Base-by-base conservation (phyloP, 495 filamentous ascomycete genomes). In the Aspergillus haitiensis region DNA sequence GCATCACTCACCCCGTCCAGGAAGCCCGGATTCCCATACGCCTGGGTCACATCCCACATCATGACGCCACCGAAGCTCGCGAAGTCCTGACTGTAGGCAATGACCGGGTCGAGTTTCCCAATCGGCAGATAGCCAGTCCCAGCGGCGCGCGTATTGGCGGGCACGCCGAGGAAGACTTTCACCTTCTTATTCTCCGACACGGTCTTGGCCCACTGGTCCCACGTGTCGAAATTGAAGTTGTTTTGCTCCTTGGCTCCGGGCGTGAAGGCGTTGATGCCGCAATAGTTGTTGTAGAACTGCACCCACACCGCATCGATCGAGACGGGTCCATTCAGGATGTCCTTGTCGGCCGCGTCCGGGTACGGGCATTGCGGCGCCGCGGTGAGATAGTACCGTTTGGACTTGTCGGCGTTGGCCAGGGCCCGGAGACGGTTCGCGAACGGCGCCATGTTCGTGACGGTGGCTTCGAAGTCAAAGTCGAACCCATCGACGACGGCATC, bases 211-310 rank as follows among this genome's bases (percentile, higher is more conserved):
- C 88, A 92, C 62, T 76, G 75, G 60, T 91, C 87, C 89, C 89
- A 91, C 54, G 78, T 79, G 12, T 72, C 77, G 68, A 89, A 86
- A 72, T 90, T 89, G 75, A 86, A 90, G 61, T 83, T 82, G 56
- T 70, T 80, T 67, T 82, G 82, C 6, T 70, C 78, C 9, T 67
- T 55, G 0, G 71, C 32, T 5, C 82, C 75, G 1, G 72, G n/a
- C 10, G 69, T 55, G 71, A 78, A 91, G 16, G 76, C 75, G 51
- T 77, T 70, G 4, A 85, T 67, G 13, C 88, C 87, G 70, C 88
- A 90, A 64, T 74, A 84, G 75, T 88, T 88, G 81, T 90, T 87
- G 76, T 89, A 91, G 78, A 90, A 90, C 70, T 90, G 87, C 15
- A 89, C 80, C 66, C 80, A 87, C 36, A 90, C 74, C 50, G 85